Percentiles rank a stretch among this genome's conserved stretches.
Conservation (phyloP, 2,329 filamentous ascomycete genomes). For the Phialophora expanda region DNA sequence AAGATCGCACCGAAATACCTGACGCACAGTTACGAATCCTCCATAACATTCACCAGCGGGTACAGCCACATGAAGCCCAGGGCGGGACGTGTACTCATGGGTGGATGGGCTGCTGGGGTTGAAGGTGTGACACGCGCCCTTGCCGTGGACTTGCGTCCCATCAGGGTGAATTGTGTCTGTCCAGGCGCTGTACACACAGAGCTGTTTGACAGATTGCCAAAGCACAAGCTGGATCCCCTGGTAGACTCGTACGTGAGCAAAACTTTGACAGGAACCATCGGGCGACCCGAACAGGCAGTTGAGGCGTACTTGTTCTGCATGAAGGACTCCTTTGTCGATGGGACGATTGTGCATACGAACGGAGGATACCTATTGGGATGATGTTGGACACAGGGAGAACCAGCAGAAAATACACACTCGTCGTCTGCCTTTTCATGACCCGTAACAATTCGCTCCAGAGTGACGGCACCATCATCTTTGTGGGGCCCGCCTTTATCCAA, state of each 20-base stretch:
- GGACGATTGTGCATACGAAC: constrained; percentile 43
- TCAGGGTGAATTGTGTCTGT: constrained; percentile 51
- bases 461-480: background rate
- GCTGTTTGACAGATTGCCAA: constrained; percentile 40
- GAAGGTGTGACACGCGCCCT: constrained; percentile 47
- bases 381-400: background rate
- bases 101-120: constrained; percentile 39
- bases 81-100: constrained; percentile 51
- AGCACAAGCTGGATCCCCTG: constrained; percentile 34
- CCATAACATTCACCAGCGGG: constrained; percentile 51
- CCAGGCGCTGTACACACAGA: constrained; percentile 50
- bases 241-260: constrained; percentile 45
- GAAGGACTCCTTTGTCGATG: constrained; percentile 50
- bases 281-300: constrained; percentile 47
- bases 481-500: background rate
- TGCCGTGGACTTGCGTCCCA: constrained; percentile 50
- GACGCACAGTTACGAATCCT: constrained; percentile 40
- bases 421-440: background rate
- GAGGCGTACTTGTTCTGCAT: constrained; percentile 54
- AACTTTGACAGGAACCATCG: constrained; percentile 41
- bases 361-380: constrained; percentile 45
- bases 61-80: constrained; percentile 57
- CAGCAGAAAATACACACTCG: background rate
- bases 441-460: background rate
- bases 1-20: constrained; percentile 50